phyloP scores from a whole-genome alignment of 2,329 filamentous ascomycete species.

The Shiraia bambusicola region DNA sequence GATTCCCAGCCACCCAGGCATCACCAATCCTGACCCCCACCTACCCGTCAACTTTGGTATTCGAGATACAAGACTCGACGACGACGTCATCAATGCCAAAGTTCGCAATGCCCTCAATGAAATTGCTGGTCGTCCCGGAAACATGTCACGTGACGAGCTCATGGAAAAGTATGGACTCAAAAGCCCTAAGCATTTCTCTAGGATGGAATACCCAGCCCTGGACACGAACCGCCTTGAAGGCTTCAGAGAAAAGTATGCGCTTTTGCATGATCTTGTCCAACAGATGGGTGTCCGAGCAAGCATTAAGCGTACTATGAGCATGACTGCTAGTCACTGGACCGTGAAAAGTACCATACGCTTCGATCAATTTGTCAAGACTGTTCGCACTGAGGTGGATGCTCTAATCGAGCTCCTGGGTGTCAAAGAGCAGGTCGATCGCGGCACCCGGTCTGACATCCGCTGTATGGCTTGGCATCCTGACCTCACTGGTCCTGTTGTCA shows the following conservation, averaged over 20 bases:
- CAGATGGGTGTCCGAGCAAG: constrained; percentile 36
- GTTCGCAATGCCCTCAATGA: constrained; percentile 46
- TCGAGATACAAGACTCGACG: constrained; percentile 47
- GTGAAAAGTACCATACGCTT: constrained; percentile 47
- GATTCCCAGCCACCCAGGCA: constrained; percentile 47
- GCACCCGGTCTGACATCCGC: constrained; percentile 48
- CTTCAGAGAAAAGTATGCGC: constrained; percentile 48
- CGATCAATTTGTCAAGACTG: constrained; percentile 44
- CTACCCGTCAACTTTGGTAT: constrained; percentile 49
- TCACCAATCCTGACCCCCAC: constrained; percentile 48
- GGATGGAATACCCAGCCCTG: constrained; percentile 44
- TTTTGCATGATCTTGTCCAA: constrained; percentile 44
- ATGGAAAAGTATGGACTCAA: constrained; percentile 51
- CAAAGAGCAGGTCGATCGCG: constrained; percentile 48
- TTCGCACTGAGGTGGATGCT: constrained; percentile 48
- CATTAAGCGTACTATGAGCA: constrained; percentile 39
- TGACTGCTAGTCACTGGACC: constrained; percentile 44
- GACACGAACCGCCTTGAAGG: constrained; percentile 49
- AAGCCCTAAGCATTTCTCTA: constrained; percentile 44
- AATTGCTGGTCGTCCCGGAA: constrained; percentile 48
- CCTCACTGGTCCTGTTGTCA: constrained; percentile 34
- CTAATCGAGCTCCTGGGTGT: constrained; percentile 48
- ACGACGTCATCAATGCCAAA: constrained; percentile 40
- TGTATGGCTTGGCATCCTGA: constrained; percentile 54
- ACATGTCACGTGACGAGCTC: constrained; percentile 45